phyloP scores from a whole-genome alignment of 2,329 filamentous ascomycete genomes.

The Aspergillus sp. region DNA sequence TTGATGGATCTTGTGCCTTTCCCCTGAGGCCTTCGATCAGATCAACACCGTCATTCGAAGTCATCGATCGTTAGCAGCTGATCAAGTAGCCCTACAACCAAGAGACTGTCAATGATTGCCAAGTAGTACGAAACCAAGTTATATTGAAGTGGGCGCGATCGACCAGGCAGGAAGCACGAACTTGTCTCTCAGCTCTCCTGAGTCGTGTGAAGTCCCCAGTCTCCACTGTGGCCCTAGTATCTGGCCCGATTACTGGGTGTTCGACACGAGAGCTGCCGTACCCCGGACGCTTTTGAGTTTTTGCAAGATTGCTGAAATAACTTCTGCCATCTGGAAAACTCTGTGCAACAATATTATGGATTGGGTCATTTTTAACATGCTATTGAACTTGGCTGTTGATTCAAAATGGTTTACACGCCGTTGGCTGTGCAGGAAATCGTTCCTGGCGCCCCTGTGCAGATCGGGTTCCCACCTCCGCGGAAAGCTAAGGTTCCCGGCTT shows the following conservation, averaged over 20 bases:
- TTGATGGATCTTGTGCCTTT: background rate
- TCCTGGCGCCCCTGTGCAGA: constrained; percentile 12
- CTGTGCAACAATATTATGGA: background rate
- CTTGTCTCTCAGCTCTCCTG: background rate
- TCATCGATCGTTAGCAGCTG: background rate
- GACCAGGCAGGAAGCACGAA: background rate
- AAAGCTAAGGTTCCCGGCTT: constrained; percentile 20
- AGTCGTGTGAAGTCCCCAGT: background rate
- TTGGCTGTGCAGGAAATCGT: constrained; percentile 12
- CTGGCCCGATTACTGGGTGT: background rate
- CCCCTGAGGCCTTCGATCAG: background rate
- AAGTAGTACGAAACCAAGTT: constrained; percentile 6
- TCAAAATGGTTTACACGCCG: background rate
- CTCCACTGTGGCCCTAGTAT: background rate
- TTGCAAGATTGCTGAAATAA: background rate
- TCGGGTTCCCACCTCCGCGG: constrained; percentile 16
- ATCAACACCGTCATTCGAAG: background rate
- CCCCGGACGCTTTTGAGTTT: background rate
- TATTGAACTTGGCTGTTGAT: background rate
- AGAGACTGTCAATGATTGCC: constrained; percentile 1
- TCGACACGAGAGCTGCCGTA: constrained; percentile 7
- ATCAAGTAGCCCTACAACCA: background rate
- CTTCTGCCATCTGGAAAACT: background rate
- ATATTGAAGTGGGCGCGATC: constrained; percentile 3
- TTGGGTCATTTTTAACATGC: too few species aligned